A percentile compares a stretch with the other conserved stretches of the same genome.
Conservation (phyloP, 768 basidiomycete genomes). For the Mycena chlorophos region DNA sequence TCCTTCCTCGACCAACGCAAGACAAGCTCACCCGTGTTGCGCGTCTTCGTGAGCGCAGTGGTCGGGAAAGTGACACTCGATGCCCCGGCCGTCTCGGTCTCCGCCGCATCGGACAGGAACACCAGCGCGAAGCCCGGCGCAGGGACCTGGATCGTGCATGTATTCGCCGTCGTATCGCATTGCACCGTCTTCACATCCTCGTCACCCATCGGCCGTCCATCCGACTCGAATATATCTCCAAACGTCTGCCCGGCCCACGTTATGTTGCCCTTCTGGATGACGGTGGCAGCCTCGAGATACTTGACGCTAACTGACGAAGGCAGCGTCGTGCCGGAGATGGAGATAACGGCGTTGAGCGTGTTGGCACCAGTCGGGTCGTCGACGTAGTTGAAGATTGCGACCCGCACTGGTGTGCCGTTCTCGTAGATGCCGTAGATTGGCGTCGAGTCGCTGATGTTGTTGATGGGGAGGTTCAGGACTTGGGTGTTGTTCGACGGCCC, state of each 20-base stretch:
- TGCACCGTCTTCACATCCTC: slow-evolving; percentile 55
- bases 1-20: neutral
- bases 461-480: slow-evolving; percentile 41
- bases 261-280: slow-evolving; percentile 61
- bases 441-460: slow-evolving; percentile 35
- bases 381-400: slow-evolving; percentile 53
- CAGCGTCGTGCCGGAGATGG: slow-evolving; percentile 38
- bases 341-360: slow-evolving; percentile 47
- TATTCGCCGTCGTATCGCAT: slow-evolving; percentile 54
- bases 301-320: slow-evolving; percentile 55
- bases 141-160: slow-evolving; percentile 60
- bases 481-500: slow-evolving; percentile 36
- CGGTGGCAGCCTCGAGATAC: slow-evolving; percentile 48
- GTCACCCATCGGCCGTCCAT: slow-evolving; percentile 62
- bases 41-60: slow-evolving; percentile 55
- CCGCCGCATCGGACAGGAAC: slow-evolving; percentile 53
- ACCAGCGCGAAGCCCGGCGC: slow-evolving; percentile 78
- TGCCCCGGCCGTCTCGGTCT: slow-evolving; percentile 30
- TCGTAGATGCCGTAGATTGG: slow-evolving; percentile 44
- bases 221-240: slow-evolving; percentile 59
- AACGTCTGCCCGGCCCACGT: slow-evolving; percentile 74
- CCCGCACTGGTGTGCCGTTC: slow-evolving; percentile 30
- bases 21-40: slow-evolving; percentile 40
- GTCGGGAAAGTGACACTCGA: slow-evolving; percentile 53
- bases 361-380: slow-evolving; percentile 39